Evolutionary conservation across 495 filamentous ascomycete genomes (phyloP).

Genomic region (Cercophora newfieldiana): DNA sequence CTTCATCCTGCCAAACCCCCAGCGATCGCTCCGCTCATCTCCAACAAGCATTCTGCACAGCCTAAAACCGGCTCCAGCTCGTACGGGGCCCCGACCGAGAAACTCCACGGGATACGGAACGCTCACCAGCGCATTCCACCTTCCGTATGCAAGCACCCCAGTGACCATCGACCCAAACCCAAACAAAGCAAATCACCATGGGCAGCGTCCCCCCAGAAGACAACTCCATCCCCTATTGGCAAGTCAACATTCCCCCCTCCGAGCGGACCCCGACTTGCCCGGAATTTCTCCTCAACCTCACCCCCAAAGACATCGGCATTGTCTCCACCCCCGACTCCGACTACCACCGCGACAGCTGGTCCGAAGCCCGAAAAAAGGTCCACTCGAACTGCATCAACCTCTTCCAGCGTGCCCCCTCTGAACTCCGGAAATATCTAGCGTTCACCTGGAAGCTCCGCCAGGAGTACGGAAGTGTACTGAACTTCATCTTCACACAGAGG

Average conservation of each 20-base stretch:
- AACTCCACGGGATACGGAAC: background rate
- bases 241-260: constrained; percentile 67
- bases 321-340: constrained; percentile 64
- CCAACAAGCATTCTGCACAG: background rate
- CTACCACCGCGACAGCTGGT: constrained; percentile 62
- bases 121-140: background rate
- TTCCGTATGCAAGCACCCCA: background rate
- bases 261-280: constrained; percentile 67
- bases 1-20: background rate
- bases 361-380: constrained; percentile 61
- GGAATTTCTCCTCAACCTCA: constrained; percentile 59
- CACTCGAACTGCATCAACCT: constrained; percentile 65
- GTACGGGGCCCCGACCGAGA: background rate
- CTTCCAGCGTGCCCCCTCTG: constrained; percentile 72
- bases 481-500: constrained; percentile 66
- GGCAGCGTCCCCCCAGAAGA: constrained; percentile 29
- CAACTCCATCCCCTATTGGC: constrained; percentile 68
- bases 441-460: constrained; percentile 62
- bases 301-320: constrained; percentile 58
- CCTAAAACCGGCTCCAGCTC: background rate
- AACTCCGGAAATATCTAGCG: constrained; percentile 69
- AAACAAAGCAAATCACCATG: too few species aligned
- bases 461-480: constrained; percentile 70
- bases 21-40: background rate
- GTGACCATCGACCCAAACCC: too few species aligned